Percentiles rank a stretch among this genome's conserved stretches.
Conservation (phyloP, 202 grass and related monocot species). For the Hordeum pubiflorum region DNA sequence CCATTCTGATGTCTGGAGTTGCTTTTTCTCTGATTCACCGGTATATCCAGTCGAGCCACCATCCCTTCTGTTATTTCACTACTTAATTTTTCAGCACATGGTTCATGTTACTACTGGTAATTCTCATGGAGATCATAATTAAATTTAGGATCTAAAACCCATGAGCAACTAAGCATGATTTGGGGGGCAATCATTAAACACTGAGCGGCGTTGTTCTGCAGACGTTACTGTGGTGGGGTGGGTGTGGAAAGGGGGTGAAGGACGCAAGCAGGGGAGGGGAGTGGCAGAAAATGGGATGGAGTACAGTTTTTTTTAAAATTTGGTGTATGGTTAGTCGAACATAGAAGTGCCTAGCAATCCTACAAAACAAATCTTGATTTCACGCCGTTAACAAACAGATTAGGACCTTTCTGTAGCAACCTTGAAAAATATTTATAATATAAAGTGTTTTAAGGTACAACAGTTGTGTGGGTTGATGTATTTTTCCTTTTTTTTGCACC, state of each 20-base stretch:
- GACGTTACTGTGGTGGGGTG: not conserved
- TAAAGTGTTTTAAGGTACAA: not conserved
- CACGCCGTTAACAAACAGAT: not conserved
- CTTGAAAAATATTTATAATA: not conserved
- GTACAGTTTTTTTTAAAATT: not conserved
- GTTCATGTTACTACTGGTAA: constrained; percentile 13
- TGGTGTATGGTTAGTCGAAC: not conserved
- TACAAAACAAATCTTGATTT: constrained; percentile 12
- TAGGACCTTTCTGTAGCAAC: not conserved
- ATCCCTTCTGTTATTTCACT: constrained; percentile 20
- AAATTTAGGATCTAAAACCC: constrained; percentile 1
- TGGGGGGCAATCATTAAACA: not conserved
- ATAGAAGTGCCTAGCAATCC: not conserved
- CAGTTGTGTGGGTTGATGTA: not conserved
- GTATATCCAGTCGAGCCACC: constrained; percentile 32
- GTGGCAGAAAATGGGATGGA: not conserved
- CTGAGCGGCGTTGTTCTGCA: not conserved
- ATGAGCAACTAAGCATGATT: not conserved
- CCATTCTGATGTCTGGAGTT: constrained; percentile 72
- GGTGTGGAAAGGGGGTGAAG: not conserved
- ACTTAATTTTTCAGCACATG: not conserved
- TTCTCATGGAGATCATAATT: not conserved
- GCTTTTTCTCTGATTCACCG: constrained; percentile 78
- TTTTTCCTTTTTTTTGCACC: not conserved
- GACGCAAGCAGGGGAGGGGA: not conserved